phyloP scores from a whole-genome alignment of 345 rosid genomes.

The Schrenkiella parvula region DNA sequence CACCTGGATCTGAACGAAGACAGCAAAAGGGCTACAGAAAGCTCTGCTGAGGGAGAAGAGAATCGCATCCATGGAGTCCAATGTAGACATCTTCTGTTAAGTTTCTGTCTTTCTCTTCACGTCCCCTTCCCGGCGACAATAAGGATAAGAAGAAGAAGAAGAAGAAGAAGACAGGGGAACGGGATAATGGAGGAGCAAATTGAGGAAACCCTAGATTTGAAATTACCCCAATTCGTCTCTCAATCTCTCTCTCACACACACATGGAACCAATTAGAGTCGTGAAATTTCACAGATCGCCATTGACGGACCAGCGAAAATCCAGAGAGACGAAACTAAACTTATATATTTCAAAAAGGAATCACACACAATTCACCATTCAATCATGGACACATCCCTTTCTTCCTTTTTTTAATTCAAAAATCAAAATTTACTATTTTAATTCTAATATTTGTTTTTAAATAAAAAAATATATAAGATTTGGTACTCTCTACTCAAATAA shows the following conservation, averaged over 20 bases:
- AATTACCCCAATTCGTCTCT: background rate
- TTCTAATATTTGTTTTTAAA: background rate
- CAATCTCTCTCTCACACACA: slow-evolving; percentile 9
- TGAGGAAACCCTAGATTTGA: slow-evolving; percentile 29
- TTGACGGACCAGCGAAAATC: slow-evolving; percentile 25
- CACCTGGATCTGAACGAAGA: slow-evolving; percentile 98
- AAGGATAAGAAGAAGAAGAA: background rate
- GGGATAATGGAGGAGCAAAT: background rate
- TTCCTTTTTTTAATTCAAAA: background rate
- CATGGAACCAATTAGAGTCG: slow-evolving; percentile 17
- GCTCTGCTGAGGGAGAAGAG: slow-evolving; percentile 83
- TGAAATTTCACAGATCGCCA: slow-evolving; percentile 32
- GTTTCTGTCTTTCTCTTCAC: background rate
- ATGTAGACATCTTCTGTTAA: slow-evolving; percentile 51
- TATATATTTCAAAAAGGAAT: slow-evolving; percentile 14
- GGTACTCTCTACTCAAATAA: too few relatives aligned
- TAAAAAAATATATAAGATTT: too few relatives aligned
- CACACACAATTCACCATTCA: slow-evolving; percentile 27
- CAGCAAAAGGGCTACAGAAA: slow-evolving; percentile 64
- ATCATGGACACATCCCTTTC: slow-evolving; percentile 17
- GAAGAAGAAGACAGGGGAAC: background rate
- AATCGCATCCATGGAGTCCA: slow-evolving; percentile 62
- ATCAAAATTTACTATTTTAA: background rate
- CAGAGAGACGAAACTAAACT: slow-evolving; percentile 4
- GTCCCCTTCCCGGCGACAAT: background rate